Evolutionary conservation across 2,329 filamentous ascomycete genomes (phyloP), one percentile per base, ranked within the genome.

Genomic region (Metarhizium album): DNA sequence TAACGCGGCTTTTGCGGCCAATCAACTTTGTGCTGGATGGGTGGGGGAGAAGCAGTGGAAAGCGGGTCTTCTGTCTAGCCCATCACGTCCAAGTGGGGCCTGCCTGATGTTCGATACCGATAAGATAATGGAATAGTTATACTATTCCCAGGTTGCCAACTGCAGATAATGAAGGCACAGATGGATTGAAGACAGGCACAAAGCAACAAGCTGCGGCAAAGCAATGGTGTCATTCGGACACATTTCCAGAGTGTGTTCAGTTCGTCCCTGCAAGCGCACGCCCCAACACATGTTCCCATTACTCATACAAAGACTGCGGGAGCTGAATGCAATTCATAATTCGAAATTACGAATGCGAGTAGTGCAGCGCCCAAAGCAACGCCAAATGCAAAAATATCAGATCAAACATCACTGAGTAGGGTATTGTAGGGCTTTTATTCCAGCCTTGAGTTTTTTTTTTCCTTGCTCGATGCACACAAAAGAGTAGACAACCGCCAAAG

Each of bases 351-450:
- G 40, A 43, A 43, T 43, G 40, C 40, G 22, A 23, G 38, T 37
- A 37, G 37, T 8, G n/a, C 2, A 40, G 5, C 33, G 16, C 18
- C 37, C 7, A 24, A 24, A 23, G 22, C 40, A 24, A 43, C 52
- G 33, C 46, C 48, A 45, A 55, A 56, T 52, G 52, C 53, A 56
- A 55, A 56, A 53, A 11, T 22, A 4, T 54, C 53, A 55, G 16
- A 6, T 20, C 54, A 53, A n/a, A 53, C 42, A 54, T 61, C 58
- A 60, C 59, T 60, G 59, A 60, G 53, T 55, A 60, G 61, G 62
- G 61, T 64, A 63, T 64, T 60, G 59, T 58, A 59, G 53, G 53
- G 58, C 51, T 55, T 56, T 53, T 48, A 52, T 52, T 54, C 54
- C 51, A 53, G 53, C 55, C 54, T 57, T n/a, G n/a, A n/a, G 51